phyloP scores from a whole-genome alignment of 345 rosid species.

The Zanthoxylum bungeanum region DNA sequence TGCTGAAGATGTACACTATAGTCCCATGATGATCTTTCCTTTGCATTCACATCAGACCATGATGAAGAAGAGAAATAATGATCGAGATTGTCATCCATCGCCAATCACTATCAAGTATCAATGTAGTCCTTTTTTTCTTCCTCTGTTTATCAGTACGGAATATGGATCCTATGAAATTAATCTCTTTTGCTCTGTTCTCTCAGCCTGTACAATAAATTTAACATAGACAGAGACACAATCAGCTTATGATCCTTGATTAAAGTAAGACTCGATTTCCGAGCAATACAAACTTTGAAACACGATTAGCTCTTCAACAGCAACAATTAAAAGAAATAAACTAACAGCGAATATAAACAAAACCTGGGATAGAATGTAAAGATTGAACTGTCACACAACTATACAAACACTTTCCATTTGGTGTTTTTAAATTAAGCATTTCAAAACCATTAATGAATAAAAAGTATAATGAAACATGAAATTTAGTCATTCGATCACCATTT shows the following conservation, averaged over 20 bases:
- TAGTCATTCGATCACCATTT: neutral
- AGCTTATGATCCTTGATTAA: neutral
- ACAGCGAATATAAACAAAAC: neutral
- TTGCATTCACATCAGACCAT: slow-evolving; percentile 26
- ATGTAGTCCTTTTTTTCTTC: neutral
- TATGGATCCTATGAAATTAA: neutral
- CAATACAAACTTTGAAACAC: neutral
- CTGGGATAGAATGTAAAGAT: neutral
- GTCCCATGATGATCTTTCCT: slow-evolving; percentile 31
- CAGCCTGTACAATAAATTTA: slow-evolving; percentile 5
- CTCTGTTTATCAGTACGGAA: neutral
- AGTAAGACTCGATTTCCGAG: neutral
- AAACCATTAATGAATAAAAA: neutral
- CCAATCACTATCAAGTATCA: neutral
- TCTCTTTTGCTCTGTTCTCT: neutral
- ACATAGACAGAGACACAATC: neutral
- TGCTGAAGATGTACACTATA: slow-evolving; percentile 21
- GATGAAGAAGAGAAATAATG: slow-evolving; percentile 29
- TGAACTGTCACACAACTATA: neutral
- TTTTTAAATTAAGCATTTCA: neutral
- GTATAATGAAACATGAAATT: neutral
- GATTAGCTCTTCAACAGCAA: neutral
- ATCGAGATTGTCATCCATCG: slow-evolving; percentile 43
- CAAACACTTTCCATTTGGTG: neutral
- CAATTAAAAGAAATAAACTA: neutral